Percentiles rank a stretch among this genome's conserved stretches.
These are phyloP conservation scores for Hypoxylon fuscum DNA, from an alignment of 495 filamentous ascomycete species.

Conservation along the genomic window DNA sequence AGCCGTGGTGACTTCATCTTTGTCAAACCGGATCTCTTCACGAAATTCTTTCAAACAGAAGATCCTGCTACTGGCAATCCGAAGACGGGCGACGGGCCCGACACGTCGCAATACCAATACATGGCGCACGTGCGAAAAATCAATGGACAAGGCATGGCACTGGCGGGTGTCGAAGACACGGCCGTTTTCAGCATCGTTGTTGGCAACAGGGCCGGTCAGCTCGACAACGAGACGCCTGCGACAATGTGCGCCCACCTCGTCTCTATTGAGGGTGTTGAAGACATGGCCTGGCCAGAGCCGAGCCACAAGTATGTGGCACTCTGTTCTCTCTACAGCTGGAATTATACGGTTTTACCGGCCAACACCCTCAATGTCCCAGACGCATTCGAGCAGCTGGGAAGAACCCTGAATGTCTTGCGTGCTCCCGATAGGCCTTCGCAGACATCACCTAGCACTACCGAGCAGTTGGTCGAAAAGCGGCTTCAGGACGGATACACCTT, in stretches of 20 bases:
- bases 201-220: constrained; percentile 44
- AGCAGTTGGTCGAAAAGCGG: constrained; percentile 25
- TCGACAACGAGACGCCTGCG: constrained; percentile 28
- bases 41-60: constrained; percentile 29
- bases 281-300: constrained; percentile 7
- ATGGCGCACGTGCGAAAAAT: constrained; percentile 57
- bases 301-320: constrained; percentile 45
- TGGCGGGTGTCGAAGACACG: constrained; percentile 41
- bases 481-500: constrained; percentile 54
- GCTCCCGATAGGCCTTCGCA: constrained; percentile 1
- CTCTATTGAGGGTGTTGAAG: constrained; percentile 46
- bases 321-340: constrained; percentile 56
- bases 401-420: constrained; percentile 8
- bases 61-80: constrained; percentile 10
- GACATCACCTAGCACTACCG: neutral
- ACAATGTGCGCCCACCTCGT: constrained; percentile 50
- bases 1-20: constrained; percentile 38
- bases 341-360: constrained; percentile 52
- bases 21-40: constrained; percentile 36
- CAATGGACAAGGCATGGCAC: constrained; percentile 49
- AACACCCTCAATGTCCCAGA: constrained; percentile 45
- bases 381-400: constrained; percentile 25
- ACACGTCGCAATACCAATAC: constrained; percentile 45
- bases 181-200: constrained; percentile 52
- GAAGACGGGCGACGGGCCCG: constrained; percentile 9